phyloP scores from a whole-genome alignment of 306 rosid species.

The Heteromeles arbutifolia region DNA sequence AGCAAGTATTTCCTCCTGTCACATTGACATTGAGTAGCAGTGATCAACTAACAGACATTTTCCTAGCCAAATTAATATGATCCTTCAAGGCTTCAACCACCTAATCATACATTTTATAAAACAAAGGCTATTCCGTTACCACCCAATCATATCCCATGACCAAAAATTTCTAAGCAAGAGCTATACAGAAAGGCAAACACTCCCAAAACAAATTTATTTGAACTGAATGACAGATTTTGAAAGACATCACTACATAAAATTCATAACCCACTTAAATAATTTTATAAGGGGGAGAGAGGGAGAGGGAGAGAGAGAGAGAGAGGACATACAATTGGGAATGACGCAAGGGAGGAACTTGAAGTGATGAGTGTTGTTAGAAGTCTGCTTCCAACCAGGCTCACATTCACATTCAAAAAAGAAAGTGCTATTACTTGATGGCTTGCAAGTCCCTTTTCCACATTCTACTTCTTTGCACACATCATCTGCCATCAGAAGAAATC shows the following conservation, averaged over 20 bases:
- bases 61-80: not conserved
- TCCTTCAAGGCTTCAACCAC: not conserved
- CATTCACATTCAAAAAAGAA: constrained; percentile 65
- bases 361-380: constrained; percentile 18
- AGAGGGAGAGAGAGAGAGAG: constrained; percentile 1
- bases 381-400: constrained; percentile 68
- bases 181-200: no score
- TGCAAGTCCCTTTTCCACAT: constrained; percentile 86
- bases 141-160: not conserved
- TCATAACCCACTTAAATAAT: not conserved
- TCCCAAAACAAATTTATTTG: not conserved
- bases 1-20: not conserved
- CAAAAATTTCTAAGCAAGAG: not conserved
- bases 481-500: constrained; percentile 32
- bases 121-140: not conserved
- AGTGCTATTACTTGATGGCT: constrained; percentile 46
- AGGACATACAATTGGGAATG: constrained; percentile 64
- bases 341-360: constrained; percentile 77
- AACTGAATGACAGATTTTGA: not conserved
- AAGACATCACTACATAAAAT: not conserved
- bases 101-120: not conserved
- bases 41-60: not conserved
- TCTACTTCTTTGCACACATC: constrained; percentile 53
- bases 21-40: not conserved
- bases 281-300: not conserved